phyloP scores from a whole-genome alignment of 2,329 filamentous ascomycete species.

The Pyrenochaeta sp. region DNA sequence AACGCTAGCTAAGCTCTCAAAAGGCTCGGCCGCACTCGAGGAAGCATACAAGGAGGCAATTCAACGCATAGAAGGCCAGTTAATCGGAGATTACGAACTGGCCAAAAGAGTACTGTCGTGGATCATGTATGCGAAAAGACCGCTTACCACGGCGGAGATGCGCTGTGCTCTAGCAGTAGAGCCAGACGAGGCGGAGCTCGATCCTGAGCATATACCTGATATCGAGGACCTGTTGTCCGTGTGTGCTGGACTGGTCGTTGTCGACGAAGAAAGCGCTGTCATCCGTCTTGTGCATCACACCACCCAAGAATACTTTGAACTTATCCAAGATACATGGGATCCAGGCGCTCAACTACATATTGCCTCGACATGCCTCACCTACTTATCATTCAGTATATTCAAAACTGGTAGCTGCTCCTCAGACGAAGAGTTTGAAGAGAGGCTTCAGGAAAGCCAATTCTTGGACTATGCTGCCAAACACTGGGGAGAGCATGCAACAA shows the following conservation, averaged over 20 bases:
- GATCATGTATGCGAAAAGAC: conserved; percentile 21
- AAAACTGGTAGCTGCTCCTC: too few relatives aligned
- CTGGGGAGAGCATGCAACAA: too few relatives aligned
- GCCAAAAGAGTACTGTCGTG: conserved; percentile 42
- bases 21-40: conserved; percentile 44
- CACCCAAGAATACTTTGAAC: conserved; percentile 39
- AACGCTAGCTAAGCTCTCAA: conserved; percentile 43
- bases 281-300: conserved; percentile 42
- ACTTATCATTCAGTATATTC: too few relatives aligned
- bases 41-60: conserved; percentile 55
- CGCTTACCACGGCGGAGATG: conserved; percentile 21
- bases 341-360: conserved; percentile 39
- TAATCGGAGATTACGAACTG: conserved; percentile 36
- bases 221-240: conserved; percentile 22
- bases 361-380: too few relatives aligned
- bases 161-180: conserved; percentile 21
- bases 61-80: conserved; percentile 55
- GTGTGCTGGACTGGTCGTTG: conserved; percentile 42
- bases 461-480: too few relatives aligned
- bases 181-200: conserved; percentile 3
- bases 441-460: too few relatives aligned
- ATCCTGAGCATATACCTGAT: conserved; percentile 20
- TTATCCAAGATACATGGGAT: conserved; percentile 28
- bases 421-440: too few relatives aligned
- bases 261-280: conserved; percentile 37